phyloP scores from a whole-genome alignment of 2,329 filamentous ascomycete genomes.

The Exophiala sp. region DNA sequence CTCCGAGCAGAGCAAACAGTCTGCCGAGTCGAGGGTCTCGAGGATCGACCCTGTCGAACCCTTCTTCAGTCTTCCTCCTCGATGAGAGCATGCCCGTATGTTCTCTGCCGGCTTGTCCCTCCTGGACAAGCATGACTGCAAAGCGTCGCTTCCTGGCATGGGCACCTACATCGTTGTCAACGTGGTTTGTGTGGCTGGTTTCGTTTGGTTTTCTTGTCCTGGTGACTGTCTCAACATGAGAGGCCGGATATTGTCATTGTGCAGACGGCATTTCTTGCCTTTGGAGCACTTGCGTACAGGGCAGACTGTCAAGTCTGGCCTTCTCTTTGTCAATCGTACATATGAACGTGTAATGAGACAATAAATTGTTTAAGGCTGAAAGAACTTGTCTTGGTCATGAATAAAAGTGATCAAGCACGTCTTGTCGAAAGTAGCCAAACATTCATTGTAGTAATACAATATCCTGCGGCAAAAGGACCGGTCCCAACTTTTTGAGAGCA shows the following conservation, averaged over 20 bases:
- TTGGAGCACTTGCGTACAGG: no score
- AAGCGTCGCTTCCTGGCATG: not conserved
- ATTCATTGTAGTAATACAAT: no score
- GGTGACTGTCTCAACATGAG: not conserved
- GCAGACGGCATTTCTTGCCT: not conserved
- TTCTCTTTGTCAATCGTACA: not conserved
- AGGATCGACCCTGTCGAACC: not conserved
- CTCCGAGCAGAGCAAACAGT: slow-evolving; percentile 1
- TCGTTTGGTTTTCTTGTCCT: no score
- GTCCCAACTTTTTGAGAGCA: no score
- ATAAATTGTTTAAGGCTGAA: not conserved
- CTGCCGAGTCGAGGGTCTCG: not conserved
- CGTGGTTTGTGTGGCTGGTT: not conserved
- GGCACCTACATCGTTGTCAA: no score
- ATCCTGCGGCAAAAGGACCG: no score
- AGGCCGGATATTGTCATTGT: not conserved
- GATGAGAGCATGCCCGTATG: not conserved
- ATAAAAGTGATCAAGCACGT: no score
- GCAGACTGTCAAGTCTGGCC: not conserved
- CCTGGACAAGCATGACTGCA: not conserved
- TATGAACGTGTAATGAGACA: not conserved
- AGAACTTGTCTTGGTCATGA: no score
- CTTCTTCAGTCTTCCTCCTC: not conserved
- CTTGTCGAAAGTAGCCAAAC: no score
- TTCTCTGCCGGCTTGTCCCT: not conserved